A percentile compares a stretch with the other conserved stretches of the same genome.
phyloP scores from a whole-genome alignment of 139 green algal genomes.

The Tetradesmus obliquus region DNA sequence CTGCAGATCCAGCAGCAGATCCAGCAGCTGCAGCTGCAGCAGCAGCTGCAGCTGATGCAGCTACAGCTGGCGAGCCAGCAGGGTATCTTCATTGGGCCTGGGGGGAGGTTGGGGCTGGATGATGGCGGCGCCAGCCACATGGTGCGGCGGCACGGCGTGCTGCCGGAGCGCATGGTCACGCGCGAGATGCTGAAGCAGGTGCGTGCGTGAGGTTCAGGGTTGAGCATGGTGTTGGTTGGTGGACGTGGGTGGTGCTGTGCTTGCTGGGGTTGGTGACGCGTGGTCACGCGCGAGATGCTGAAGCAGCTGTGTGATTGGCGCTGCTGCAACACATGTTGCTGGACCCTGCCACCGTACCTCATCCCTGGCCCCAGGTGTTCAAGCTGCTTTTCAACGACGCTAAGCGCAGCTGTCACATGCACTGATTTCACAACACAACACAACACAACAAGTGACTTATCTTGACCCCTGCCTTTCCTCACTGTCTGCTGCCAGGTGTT shows the following conservation, averaged over 20 bases:
- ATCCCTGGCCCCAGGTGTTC: too few relatives aligned
- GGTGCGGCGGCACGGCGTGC: slow-evolving; percentile 39
- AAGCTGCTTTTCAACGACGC: too few relatives aligned
- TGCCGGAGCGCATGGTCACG: slow-evolving; percentile 39
- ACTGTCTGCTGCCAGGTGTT: slow-evolving; percentile 58
- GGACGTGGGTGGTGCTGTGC: too few relatives aligned
- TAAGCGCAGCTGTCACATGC: neutral
- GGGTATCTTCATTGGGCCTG: slow-evolving; percentile 1
- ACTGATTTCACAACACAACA: too few relatives aligned
- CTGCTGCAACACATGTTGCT: too few relatives aligned
- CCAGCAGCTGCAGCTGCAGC: slow-evolving; percentile 37
- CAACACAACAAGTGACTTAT: neutral
- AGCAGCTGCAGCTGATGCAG: slow-evolving; percentile 47
- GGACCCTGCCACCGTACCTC: too few relatives aligned
- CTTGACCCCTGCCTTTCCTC: neutral
- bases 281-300: slow-evolving; percentile 36
- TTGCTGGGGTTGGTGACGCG: neutral
- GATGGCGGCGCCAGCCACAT: slow-evolving; percentile 6
- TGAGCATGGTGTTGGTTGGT: too few relatives aligned
- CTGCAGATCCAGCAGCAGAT: slow-evolving; percentile 32
- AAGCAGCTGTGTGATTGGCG: slow-evolving; percentile 24
- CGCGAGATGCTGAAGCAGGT: slow-evolving; percentile 44
- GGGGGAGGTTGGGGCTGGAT: neutral
- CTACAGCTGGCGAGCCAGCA: slow-evolving; percentile 10
- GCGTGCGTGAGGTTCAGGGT: neutral